Base-by-base conservation (phyloP, 2,329 filamentous ascomycete genomes). In the Emmonsia crescens region DNA sequence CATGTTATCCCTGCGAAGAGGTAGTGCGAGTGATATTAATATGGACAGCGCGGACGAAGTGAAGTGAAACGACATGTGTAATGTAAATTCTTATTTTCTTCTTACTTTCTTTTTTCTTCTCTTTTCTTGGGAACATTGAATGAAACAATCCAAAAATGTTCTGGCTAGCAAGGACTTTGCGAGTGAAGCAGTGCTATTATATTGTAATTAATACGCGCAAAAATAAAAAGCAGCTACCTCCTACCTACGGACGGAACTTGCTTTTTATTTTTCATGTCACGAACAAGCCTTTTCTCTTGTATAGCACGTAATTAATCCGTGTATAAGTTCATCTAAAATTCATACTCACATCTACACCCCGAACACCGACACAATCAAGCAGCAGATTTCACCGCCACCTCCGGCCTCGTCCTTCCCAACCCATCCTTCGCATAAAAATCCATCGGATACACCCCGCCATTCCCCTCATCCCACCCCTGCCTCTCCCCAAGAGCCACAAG, bases 401-500 rank as follows among this genome's bases (percentile, higher is more conserved):
- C 69, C 63, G 75, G 74, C 71, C 81, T 91, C 38, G 89, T 92
- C 73, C 94, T 85, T 1, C 93, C 94, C 60, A 99, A 72, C 0
- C 94, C 94, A 54, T 96, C 90, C 73, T 88, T 93, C 0, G 87
- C 92, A 76, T 99, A 99, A 72, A 96, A 99, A 74, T 99, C 92
- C 94, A 99, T 99, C 0, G 92, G 93, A 77, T 99, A 99, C 16
- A 91, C 82, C 1, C 85, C 88, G 49, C 75, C 73, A 56, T 81
- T 82, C 16, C 72, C 75, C 61, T 79, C 81, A 19, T 80, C 86
- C 89, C 85, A 96, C 56, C 89, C 89, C 67, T 94, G 83, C 66
- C 83, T 84, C 64, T 86, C 86, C 2, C 89, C 91, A 56, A 99
- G 76, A n/a, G 91, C 89, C 40, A 99, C 87, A 63, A 97, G 82